Percentiles rank a stretch among this genome's conserved stretches.
These are phyloP conservation scores for Acacia confusa DNA, from an alignment of 306 rosid species.

Conservation along the genomic window DNA sequence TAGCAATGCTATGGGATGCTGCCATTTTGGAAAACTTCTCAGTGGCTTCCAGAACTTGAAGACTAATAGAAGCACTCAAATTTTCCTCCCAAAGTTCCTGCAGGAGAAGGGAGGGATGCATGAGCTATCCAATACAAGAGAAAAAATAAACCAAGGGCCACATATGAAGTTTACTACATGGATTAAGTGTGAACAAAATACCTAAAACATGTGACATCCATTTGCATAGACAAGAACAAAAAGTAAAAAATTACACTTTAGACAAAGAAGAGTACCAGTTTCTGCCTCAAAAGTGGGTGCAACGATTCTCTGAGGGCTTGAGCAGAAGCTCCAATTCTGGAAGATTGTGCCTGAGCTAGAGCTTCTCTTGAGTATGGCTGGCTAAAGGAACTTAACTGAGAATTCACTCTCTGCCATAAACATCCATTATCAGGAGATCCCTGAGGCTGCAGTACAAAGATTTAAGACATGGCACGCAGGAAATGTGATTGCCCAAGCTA, in stretches of 20 bases:
- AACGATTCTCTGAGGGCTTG: conserved; percentile 97
- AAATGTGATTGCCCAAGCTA: too few species aligned
- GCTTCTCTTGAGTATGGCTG: conserved; percentile 99
- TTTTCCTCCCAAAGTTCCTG: conserved; percentile 99
- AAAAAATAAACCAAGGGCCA: not conserved
- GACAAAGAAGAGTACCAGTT: conserved; percentile 58
- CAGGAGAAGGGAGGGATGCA: conserved; percentile 25
- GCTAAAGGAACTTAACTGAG: conserved; percentile 94
- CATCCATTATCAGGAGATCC: conserved; percentile 95
- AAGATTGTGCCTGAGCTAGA: conserved; percentile 97
- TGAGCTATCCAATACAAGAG: conserved; percentile 10
- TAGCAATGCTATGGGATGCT: conserved; percentile 78
- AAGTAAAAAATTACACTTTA: not conserved
- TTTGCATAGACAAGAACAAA: not conserved
- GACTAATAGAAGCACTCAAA: conserved; percentile 92
- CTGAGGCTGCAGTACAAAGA: conserved; percentile 72
- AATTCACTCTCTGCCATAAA: conserved; percentile 94
- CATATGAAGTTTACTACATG: not conserved
- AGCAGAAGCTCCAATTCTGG: conserved; percentile 98
- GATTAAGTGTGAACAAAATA: not conserved
- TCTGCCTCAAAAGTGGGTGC: conserved; percentile 96
- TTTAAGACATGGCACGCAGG: too few species aligned
- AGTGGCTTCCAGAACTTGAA: conserved; percentile 88
- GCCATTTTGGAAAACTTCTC: conserved; percentile 84
- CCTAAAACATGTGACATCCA: not conserved